Base-by-base conservation (phyloP, 1,284 basidiomycete species). In the Fistulinella cinereoalba region DNA sequence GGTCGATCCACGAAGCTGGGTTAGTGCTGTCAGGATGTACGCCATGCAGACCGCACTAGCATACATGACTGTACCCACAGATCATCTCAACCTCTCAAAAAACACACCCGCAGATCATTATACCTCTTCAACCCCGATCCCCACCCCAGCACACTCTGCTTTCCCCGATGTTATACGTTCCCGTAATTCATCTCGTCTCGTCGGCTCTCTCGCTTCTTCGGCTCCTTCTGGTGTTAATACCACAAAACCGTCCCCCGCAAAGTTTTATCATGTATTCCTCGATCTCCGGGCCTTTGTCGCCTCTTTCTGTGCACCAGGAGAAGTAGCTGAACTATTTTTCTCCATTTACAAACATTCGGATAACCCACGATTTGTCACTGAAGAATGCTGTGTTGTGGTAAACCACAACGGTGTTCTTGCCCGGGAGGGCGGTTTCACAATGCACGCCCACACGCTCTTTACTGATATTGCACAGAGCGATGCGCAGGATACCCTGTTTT, bases 211-310 rank as follows among this genome's bases (percentile, higher is more conserved):
- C 22, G 66, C 66, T 19, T 66, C 70, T 42, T 50, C 65, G 33
- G 31, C 29, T 3, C 27, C 36, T 3, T 21, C 29, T 11, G 28
- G 41, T 31, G 15, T 25, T 13, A 25, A 29, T 15, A 38, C 31
- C 37, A 25, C 63, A 13, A 77, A 74, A 50, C 70, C 70, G 8
- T 55, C 74, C n/a, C 66, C 77, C 22, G 77, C 77, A 47, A 86
- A 86, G 56, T 92, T 93, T 64, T 92, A 88, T 63, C 93, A 98
- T 61, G 77, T 95, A 49, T 88, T 87, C 57, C 76, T 98, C 50
- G 93, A 98, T 56, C 70, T 97, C 12, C 85, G 90, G 29, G 92
- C 93, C 0, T 95, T 98, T 59, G 86, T 95, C 22, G 95, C 93
- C 6, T 88, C 86, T 7, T 86, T 86, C 1, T 97, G 94, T 67